Percentiles rank a stretch among this genome's conserved stretches.
phyloP scores from a whole-genome alignment of 2,329 filamentous ascomycete species.

The Cordyceps cicadae region DNA sequence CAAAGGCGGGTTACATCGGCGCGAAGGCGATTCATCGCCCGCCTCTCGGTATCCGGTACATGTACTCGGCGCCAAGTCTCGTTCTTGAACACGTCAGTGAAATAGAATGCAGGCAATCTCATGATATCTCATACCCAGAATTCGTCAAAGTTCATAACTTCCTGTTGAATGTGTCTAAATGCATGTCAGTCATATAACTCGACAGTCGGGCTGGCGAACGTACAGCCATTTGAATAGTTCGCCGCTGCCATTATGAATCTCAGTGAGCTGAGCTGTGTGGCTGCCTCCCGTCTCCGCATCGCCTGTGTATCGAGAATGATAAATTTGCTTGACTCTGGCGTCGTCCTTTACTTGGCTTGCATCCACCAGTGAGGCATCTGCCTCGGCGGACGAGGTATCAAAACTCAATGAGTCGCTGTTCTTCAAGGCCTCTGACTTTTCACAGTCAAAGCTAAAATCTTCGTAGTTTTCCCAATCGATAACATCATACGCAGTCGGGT shows the following conservation, averaged over 20 bases:
- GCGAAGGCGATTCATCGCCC: slow-evolving; percentile 28
- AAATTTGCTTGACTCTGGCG: slow-evolving; percentile 21
- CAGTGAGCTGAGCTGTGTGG: slow-evolving; percentile 28
- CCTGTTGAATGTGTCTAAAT: slow-evolving; percentile 29
- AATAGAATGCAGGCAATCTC: too few species aligned
- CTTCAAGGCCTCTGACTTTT: slow-evolving; percentile 17
- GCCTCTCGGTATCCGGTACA: slow-evolving; percentile 27
- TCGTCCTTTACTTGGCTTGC: slow-evolving; percentile 8
- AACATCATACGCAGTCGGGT: neutral
- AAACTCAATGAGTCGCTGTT: slow-evolving; percentile 22
- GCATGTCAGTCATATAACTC: slow-evolving; percentile 13
- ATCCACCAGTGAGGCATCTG: slow-evolving; percentile 14
- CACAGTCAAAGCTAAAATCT: slow-evolving; percentile 9
- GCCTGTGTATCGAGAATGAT: slow-evolving; percentile 30
- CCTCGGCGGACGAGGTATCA: slow-evolving; percentile 22
- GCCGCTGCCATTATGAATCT: slow-evolving; percentile 26
- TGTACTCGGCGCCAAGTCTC: slow-evolving; percentile 27
- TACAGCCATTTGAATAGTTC: slow-evolving; percentile 36
- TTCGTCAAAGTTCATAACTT: slow-evolving; percentile 34
- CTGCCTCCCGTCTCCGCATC: slow-evolving; percentile 28
- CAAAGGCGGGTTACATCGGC: slow-evolving; percentile 29
- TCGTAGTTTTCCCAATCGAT: slow-evolving; percentile 6
- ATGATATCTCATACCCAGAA: slow-evolving; percentile 25
- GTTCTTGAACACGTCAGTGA: slow-evolving; percentile 17
- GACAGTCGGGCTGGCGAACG: neutral